Percentiles rank a stretch among this genome's conserved stretches.
These are phyloP conservation scores for Tetracladium maxilliforme DNA, from an alignment of 2,329 filamentous ascomycete species.

Conservation along the genomic window DNA sequence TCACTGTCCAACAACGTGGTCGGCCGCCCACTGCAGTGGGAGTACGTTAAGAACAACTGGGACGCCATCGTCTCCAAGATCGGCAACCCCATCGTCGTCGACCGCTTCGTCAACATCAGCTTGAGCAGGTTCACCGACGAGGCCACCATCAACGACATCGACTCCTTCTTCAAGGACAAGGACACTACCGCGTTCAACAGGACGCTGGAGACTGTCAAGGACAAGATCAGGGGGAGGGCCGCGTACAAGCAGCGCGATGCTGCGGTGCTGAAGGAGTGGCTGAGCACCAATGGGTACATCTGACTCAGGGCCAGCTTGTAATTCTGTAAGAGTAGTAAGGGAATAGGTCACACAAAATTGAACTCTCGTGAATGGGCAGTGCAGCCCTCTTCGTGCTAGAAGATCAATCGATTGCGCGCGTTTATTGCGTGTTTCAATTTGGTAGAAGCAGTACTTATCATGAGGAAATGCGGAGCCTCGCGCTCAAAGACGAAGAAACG, in stretches of 20 bases:
- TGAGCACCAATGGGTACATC: conserved; percentile 50
- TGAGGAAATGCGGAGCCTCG: too few species aligned
- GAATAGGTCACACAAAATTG: too few species aligned
- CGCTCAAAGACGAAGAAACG: too few species aligned
- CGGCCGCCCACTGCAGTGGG: conserved; percentile 66
- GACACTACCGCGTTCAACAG: conserved; percentile 79
- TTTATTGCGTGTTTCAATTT: too few species aligned
- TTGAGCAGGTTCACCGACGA: conserved; percentile 66
- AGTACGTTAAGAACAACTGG: conserved; percentile 79
- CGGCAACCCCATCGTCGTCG: conserved; percentile 75
- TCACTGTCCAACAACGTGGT: conserved; percentile 59
- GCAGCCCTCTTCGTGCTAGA: too few species aligned
- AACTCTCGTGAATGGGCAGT: too few species aligned
- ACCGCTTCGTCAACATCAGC: conserved; percentile 71
- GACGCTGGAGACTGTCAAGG: conserved; percentile 70
- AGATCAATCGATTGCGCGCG: too few species aligned
- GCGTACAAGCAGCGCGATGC: conserved; percentile 70
- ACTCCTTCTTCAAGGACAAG: conserved; percentile 72
- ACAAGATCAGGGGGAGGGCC: conserved; percentile 72
- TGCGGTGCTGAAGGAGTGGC: conserved; percentile 62
- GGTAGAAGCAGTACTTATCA: too few species aligned
- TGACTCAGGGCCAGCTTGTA: too few species aligned
- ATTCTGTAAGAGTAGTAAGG: too few species aligned
- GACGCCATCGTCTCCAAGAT: conserved; percentile 55
- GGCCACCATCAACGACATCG: conserved; percentile 59